Evolutionary conservation across 2,329 filamentous ascomycete species (phyloP), one percentile per base, ranked within the genome.

Genomic region (Escovopsis weberi): DNA sequence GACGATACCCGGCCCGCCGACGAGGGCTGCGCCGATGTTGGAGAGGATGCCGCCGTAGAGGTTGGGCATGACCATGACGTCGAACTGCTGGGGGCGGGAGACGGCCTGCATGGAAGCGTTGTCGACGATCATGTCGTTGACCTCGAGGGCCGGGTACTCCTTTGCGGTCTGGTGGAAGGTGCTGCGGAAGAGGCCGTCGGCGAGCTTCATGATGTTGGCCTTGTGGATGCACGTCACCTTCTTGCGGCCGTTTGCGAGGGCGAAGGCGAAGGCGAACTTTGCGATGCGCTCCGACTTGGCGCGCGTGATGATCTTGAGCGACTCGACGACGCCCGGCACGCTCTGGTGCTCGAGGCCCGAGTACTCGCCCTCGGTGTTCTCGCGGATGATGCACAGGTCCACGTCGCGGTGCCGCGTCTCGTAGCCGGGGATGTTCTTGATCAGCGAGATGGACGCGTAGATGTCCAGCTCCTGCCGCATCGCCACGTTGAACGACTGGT

Each of bases 191-290:
- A 98, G 84, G 68, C 91, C 91, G 57, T 98, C 91, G 64, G 88
- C 89, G 46, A 98, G 77, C 78, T 98, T 98, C 91, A 98, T 98
- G 73, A 98, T 98, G 77, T 98, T 98, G 69, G 91, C 91, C 78
- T 98, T 98, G 82, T 98, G 91, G 63, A 98, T 96, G 73, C 89
- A 95, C 53, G 91, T 96, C 45, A 98, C 86, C 83, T 96, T 96
- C 76, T 93, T 89, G 63, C 91, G 80, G 78, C 93, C 89, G 77
- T 98, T 98, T 67, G 91, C 91, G 45, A 96, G 82, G 46, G 91
- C 91, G 60, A 98, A 98, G 62, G 84, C 82, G 66, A 96, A 96
- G 52, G 91, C 91, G 62, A 98, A 98, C 70, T 94, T 94, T 70
- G 89, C 86, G 59, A 98, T 98, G 62, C 91, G 86, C 80, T 98